Evolutionary conservation across 257 asterid genomes (phyloP), one percentile per base, ranked within the genome.

Genomic region (Asclepias syriaca): DNA sequence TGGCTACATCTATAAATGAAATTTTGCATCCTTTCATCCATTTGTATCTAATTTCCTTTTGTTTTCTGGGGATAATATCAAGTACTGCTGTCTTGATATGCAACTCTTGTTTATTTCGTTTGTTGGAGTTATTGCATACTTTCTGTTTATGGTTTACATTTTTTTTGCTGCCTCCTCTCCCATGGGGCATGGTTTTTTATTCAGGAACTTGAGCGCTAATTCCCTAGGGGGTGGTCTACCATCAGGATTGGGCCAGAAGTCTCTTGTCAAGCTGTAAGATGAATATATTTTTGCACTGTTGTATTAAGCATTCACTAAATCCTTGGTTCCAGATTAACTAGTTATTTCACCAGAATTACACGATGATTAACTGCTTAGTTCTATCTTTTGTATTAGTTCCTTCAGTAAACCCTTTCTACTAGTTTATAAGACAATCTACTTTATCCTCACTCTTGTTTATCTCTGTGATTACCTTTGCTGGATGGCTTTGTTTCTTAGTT

Each of bases 171-270:
- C 55, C 55, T 13, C 55, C 55, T 50, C 55, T 50, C 1, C 55
- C 55, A 0, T 50, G 16, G 69, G 57, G 54, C 75, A 21, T 65
- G 46, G 61, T 55, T 66, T 46, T 67, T 39, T 64, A 72, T 85
- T 84, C 94, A 92, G 98, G 89, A 92, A 92, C 78, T 77, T 92
- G 82, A 92, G 96, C 77, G 75, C 89, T 73, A 92, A 92, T 78
- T 81, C 93, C 68, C 71, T 92, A 79, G 93, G 89, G 37, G 92
- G 96, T 79, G 75, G 66, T 82, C 66, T 92, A 64, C 98, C 98
- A 7, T 69, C 84, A 69, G 98, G 86, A 43, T 77, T 92, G 88
- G 92, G 89, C 64, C 96, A 87, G 77, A 86, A 81, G 73, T 89
- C 96, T 64, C 96, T 92, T 40, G 87, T 86, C 80, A 92, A 87